Evolutionary conservation across 495 filamentous ascomycete species (phyloP).

Genomic region (Hapsidospora chrysogenum): DNA sequence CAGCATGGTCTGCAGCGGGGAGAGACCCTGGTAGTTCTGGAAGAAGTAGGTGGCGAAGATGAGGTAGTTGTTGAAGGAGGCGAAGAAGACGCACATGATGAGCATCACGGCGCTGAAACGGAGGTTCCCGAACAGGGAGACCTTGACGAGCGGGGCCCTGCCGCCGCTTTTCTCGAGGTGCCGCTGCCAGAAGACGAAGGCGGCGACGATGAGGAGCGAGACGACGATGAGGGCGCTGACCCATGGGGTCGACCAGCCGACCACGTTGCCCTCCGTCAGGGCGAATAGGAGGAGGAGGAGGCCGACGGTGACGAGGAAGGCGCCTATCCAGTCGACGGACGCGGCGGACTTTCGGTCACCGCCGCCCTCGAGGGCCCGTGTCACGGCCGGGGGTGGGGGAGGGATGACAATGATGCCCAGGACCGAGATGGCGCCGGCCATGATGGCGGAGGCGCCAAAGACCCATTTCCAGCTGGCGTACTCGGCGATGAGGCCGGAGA

Average conservation of each 20-base stretch:
- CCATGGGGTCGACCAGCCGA: constrained; percentile 54
- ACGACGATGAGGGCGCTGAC: constrained; percentile 46
- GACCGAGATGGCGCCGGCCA: constrained; percentile 40
- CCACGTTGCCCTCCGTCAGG: constrained; percentile 44
- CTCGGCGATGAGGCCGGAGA: constrained; percentile 34
- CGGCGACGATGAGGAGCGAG: constrained; percentile 36
- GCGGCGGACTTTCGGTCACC: constrained; percentile 7
- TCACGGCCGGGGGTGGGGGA: constrained; percentile 22
- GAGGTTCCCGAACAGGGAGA: constrained; percentile 34
- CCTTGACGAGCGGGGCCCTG: constrained; percentile 38
- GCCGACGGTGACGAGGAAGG: constrained; percentile 42
- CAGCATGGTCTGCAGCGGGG: constrained; percentile 37
- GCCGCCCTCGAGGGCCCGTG: not conserved
- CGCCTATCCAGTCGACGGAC: constrained; percentile 48
- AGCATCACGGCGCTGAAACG: constrained; percentile 40
- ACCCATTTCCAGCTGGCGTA: constrained; percentile 45
- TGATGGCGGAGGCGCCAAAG: constrained; percentile 47
- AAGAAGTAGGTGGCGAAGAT: constrained; percentile 47
- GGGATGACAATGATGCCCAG: constrained; percentile 52
- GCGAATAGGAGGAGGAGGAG: constrained; percentile 45
- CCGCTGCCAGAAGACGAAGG: constrained; percentile 50
- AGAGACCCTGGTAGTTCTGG: constrained; percentile 39
- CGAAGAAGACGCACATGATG: constrained; percentile 43
- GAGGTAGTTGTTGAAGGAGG: constrained; percentile 39
- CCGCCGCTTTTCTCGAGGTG: constrained; percentile 27